Base-by-base conservation (phyloP, 2,329 filamentous ascomycete genomes). In the Epichloe sibirici region DNA sequence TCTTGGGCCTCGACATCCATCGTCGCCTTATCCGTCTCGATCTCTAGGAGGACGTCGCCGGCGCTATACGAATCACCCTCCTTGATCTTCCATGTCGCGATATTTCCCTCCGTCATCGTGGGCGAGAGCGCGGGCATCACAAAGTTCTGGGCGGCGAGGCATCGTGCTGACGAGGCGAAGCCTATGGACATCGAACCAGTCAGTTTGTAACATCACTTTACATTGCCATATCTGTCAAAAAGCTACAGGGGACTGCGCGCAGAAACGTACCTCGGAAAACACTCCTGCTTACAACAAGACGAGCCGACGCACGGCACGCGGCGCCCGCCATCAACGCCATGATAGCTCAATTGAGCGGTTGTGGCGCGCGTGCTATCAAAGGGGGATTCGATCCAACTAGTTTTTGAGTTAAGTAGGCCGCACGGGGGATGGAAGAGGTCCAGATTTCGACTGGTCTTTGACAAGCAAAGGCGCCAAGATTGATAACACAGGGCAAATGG, bases 1-100 rank as follows among this genome's bases (percentile, higher is more conserved):
- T 95, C 89, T 71, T 93, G 89, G 42, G 89, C 89, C 74, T 95
- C 90, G 28, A 95, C 89, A 61, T 95, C 90, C 88, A 95, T 95
- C 53, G 88, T 88, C 52, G 89, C 89, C 76, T 95, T 95, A 70
- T 95, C 89, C 54, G 89, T 95, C 73, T 95, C 89, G 66, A 95
- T 93, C 71, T 95, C 89, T 55, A 95, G 81, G 49, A 95, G 77
- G 35, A 95, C 88, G 68, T 95, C 89, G 59, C 89, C 89, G 53
- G 88, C 86, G 48, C 79, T 75, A 69, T 89, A 95, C 49, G 81
- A 77, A 60, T 93, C 87, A 65, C 88, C 89, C 73, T 94, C 89
- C 70, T 91, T 91, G 63, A 94, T 78, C 68, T 83, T 86, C 89
- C 89, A 95, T 56, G 71, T 80, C 47, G 86, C 79, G 63, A 95